Percentiles rank a stretch among this genome's conserved stretches.
These are phyloP conservation scores for Datura wrightii DNA, from an alignment of 257 asterid species.

Conservation along the genomic window DNA sequence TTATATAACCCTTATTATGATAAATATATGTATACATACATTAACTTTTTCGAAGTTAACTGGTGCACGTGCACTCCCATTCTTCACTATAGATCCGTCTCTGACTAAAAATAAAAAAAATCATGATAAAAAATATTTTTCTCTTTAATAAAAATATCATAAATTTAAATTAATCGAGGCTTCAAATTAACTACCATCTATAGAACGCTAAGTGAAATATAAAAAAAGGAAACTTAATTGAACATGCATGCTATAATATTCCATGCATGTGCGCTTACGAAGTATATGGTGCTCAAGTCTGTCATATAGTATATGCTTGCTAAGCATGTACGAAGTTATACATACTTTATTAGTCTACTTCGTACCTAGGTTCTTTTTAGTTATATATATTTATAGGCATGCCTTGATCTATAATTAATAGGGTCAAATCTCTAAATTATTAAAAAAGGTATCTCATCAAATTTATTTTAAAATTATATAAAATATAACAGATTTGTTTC, in stretches of 20 bases:
- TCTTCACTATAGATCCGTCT: too few species aligned
- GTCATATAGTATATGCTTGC: background rate
- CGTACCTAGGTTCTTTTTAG: background rate
- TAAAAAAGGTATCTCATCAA: too few species aligned
- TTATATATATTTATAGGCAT: background rate
- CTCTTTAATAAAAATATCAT: background rate
- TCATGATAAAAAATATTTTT: too few species aligned
- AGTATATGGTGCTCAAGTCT: constrained; percentile 26
- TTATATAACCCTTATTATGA: too few species aligned
- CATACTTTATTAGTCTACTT: background rate
- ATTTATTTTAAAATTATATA: too few species aligned
- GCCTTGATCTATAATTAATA: background rate
- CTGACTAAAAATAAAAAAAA: background rate
- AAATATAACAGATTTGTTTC: too few species aligned
- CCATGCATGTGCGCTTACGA: constrained; percentile 34
- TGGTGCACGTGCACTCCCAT: too few species aligned
- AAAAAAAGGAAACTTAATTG: background rate
- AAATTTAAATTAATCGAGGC: background rate
- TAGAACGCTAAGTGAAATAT: background rate
- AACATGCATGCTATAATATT: constrained; percentile 39
- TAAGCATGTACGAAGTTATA: background rate
- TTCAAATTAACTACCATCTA: background rate
- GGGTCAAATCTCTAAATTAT: background rate
- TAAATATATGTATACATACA: too few species aligned
- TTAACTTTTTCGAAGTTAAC: too few species aligned